Evolutionary conservation across 192 early-diverging fungal genomes (phyloP).

Genomic region (Rhizophagus prolifer): DNA sequence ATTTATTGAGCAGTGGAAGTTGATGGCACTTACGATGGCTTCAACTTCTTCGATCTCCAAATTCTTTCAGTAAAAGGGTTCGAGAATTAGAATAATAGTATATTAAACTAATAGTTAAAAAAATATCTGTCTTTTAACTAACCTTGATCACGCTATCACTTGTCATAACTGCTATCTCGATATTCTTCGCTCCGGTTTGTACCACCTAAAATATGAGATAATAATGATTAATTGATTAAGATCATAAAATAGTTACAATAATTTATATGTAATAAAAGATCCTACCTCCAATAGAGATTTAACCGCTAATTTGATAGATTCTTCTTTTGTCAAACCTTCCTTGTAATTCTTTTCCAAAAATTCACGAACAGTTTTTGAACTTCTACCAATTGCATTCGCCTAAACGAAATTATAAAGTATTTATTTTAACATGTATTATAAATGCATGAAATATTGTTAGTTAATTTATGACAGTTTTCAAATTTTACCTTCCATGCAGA

Average conservation of each 20-base stretch:
- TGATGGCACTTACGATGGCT: conserved; percentile 49
- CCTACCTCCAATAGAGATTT: conserved; percentile 85
- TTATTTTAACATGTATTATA: background rate
- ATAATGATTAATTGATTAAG: background rate
- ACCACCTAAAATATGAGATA: conserved; percentile 67
- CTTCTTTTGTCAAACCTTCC: conserved; percentile 76
- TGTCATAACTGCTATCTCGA: conserved; percentile 94
- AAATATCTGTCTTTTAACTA: background rate
- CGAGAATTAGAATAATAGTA: background rate
- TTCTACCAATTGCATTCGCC: conserved; percentile 95
- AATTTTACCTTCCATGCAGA: conserved; percentile 87
- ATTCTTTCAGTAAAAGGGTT: conserved; percentile 39
- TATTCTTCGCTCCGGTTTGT: conserved; percentile 99
- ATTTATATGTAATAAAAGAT: background rate
- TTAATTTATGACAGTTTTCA: no score
- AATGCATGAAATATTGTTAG: no score
- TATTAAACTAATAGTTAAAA: background rate
- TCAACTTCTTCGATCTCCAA: conserved; percentile 77
- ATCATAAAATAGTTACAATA: background rate
- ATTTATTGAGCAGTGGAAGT: conserved; percentile 3
- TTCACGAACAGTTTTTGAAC: conserved; percentile 95
- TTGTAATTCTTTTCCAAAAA: conserved; percentile 98
- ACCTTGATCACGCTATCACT: conserved; percentile 70
- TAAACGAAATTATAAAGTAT: conserved; percentile 21
- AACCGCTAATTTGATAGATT: conserved; percentile 87